Conservation (phyloP, 768 basidiomycete species). For the Boletus tylopilopsis region DNA sequence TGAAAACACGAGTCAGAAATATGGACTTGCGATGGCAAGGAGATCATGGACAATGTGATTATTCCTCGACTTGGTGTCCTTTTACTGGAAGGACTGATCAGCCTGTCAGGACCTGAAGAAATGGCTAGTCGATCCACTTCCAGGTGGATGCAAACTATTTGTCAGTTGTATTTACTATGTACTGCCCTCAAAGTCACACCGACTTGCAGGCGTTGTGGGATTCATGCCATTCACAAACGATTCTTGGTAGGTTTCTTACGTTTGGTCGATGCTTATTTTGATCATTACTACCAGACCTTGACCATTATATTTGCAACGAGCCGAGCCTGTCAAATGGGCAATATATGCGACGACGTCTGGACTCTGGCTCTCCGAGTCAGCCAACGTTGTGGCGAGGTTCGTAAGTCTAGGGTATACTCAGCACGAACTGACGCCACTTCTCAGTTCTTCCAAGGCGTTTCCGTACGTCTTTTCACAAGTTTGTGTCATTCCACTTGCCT, state of each 20-base stretch:
- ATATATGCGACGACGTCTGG: not conserved
- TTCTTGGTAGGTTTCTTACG: constrained; percentile 19
- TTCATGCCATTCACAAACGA: constrained; percentile 29
- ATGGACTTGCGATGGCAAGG: constrained; percentile 6
- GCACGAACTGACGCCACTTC: not conserved
- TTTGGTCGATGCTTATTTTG: not conserved
- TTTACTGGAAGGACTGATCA: constrained; percentile 31
- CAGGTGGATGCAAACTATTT: constrained; percentile 26
- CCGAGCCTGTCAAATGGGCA: not conserved
- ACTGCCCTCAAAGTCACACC: not conserved
- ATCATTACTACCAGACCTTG: constrained; percentile 19
- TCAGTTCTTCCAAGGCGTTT: constrained; percentile 6
- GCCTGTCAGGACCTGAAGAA: constrained; percentile 19
- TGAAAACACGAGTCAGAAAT: constrained; percentile 7
- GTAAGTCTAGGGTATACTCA: not conserved
- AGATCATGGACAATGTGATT: constrained; percentile 25
- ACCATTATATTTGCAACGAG: constrained; percentile 26
- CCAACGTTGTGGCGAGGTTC: constrained; percentile 10
- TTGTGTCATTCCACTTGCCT: not conserved
- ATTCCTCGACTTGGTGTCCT: constrained; percentile 20
- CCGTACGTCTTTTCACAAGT: not conserved
- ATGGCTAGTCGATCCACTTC: constrained; percentile 24
- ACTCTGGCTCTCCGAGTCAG: not conserved
- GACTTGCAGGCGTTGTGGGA: constrained; percentile 26
- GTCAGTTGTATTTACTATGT: constrained; percentile 13